Evolutionary conservation across 2,329 filamentous ascomycete species (phyloP), one percentile per base, ranked within the genome.

Genomic region (Neoascochyta sp.): DNA sequence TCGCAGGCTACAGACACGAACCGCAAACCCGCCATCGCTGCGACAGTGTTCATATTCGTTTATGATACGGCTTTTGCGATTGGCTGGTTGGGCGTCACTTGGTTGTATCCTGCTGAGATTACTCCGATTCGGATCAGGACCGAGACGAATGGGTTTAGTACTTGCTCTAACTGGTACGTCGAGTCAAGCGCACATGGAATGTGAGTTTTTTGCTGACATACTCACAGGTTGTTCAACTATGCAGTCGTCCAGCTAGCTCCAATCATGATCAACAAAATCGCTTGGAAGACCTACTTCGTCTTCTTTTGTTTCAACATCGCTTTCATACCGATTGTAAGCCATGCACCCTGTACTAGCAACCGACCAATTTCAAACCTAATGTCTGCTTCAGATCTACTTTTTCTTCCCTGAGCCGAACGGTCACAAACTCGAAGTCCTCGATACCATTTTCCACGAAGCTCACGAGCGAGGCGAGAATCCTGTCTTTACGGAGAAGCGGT

Each of bases 51-150:
- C 1, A 81, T 86, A 57, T 86, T 83, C 50, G 66, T 81, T 22
- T 83, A 79, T 54, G 82, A 78, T 0, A 71, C 68, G 0, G 66
- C 78, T 0, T 83, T 83, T 39, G 80, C 76, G n/a, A 76, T 76
- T 0, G 79, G 76, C 0, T 80, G 75, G 75, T 51, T 78, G 3
- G 74, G 70, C 0, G 69, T 74, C 3, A 68, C 69, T 0, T 61
- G 62, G 72, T 57, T 83, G 0, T 82, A 82, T 33, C 79, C 78
- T 0, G 79, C 81, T 3, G 81, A 87, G 53, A 86, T 86, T 7
- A 66, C 54, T 7, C 18, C 18, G 18, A 20, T 20, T 10, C 18
- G 18, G 10, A 20, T 20, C 18, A 20, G 18, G 18, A 20, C 18
- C 10, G 18, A 20, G 18, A 20, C 18, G 18, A 20, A 20, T 20